Evolutionary conservation across 768 basidiomycete species (phyloP).

Genomic region (Collybia sordida): DNA sequence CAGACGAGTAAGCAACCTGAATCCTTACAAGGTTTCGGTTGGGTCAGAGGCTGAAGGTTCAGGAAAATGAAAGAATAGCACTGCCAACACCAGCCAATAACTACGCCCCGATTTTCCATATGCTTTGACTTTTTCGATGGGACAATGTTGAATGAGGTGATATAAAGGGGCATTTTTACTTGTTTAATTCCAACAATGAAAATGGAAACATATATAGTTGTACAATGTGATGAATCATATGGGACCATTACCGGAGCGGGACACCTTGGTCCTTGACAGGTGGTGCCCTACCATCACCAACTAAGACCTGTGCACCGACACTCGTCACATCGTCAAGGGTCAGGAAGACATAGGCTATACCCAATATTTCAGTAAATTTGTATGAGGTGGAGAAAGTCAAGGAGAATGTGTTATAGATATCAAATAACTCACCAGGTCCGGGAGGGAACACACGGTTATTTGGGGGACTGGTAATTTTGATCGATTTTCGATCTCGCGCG

Average conservation of each 20-base stretch:
- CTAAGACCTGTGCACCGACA: constrained; percentile 32
- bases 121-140: too few species aligned
- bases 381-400: constrained; percentile 1
- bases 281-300: constrained; percentile 36
- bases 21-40: too few species aligned
- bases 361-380: constrained; percentile 5
- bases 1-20: too few species aligned
- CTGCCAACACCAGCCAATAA: too few species aligned
- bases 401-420: constrained; percentile 11
- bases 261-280: constrained; percentile 34
- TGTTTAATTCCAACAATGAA: too few species aligned
- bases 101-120: too few species aligned
- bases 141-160: too few species aligned
- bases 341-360: constrained; percentile 24
- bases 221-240: too few species aligned
- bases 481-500: constrained; percentile 26
- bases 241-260: constrained; percentile 1
- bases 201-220: too few species aligned
- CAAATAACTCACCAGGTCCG: constrained; percentile 31
- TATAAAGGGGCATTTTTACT: too few species aligned
- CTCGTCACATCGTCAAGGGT: constrained; percentile 34
- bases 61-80: too few species aligned
- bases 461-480: constrained; percentile 33
- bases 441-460: constrained; percentile 38
- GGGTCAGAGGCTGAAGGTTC: too few species aligned